These are phyloP conservation scores for Phyllostachys edulis DNA, from an alignment of 176 grass and related monocot genomes.

Conservation along the genomic window DNA sequence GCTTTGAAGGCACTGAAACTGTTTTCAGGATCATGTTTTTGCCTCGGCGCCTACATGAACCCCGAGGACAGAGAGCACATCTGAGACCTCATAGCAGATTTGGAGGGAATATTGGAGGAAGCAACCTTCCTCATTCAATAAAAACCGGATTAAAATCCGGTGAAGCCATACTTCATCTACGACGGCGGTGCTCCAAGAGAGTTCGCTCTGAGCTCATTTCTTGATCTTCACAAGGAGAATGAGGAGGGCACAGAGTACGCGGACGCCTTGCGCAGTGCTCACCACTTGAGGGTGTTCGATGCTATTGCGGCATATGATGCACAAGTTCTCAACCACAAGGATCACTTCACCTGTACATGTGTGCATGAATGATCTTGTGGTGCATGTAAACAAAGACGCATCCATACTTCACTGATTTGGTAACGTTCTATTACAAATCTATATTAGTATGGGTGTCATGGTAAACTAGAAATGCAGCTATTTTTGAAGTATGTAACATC, in stretches of 20 bases:
- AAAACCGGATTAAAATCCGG: neutral
- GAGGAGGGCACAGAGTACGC: neutral
- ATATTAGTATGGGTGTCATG: too few relatives aligned
- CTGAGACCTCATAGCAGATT: neutral
- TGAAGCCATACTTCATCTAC: slow-evolving; percentile 29
- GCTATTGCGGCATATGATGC: slow-evolving; percentile 31
- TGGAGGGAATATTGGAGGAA: slow-evolving; percentile 20
- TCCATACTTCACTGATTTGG: too few relatives aligned
- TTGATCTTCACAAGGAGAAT: neutral
- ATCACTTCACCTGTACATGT: too few relatives aligned
- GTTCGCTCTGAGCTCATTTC: neutral
- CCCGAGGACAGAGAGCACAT: neutral
- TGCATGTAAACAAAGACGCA: neutral
- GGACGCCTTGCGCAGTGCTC: slow-evolving; percentile 9
- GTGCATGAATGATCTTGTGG: neutral
- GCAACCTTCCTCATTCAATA: neutral
- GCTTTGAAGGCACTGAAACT: slow-evolving; percentile 33
- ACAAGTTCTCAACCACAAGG: neutral
- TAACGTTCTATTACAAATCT: too few relatives aligned
- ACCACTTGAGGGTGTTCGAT: neutral
- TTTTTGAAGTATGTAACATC: too few relatives aligned
- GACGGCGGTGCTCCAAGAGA: neutral
- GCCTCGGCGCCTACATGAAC: slow-evolving; percentile 39
- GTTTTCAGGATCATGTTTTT: slow-evolving; percentile 36
- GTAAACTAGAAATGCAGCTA: too few relatives aligned